Base-by-base conservation (phyloP, 2,329 filamentous ascomycete genomes). In the Hypocreales sp. region DNA sequence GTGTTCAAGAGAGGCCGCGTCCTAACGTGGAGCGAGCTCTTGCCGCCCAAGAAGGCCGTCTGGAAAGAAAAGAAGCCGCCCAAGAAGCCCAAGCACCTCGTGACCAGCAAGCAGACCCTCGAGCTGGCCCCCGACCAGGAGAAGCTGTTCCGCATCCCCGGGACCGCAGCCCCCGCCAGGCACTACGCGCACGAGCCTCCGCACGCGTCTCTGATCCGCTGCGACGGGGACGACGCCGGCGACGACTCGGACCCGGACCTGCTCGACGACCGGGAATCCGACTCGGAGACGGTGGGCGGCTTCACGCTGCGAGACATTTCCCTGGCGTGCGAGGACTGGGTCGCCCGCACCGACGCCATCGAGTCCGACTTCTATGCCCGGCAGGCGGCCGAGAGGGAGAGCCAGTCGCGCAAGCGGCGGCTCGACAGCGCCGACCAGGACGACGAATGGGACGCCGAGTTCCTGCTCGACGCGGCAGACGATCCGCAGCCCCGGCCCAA, bases 81-180 rank as follows among this genome's bases (percentile, higher is more conserved):
- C 2, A 92, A 84, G 51, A 75, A 74, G 22, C 81, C 84, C 1
- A 90, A 86, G 51, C 64, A 81, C 11, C 64, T 95, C 4, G 67
- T 84, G 5, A 83, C 84, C 0, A 86, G 79, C 13, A 98, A 98
- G 51, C 65, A 93, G 31, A 84, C 73, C 34, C 63, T 98, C 10
- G 90, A 98, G 34, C 60, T 95, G 19, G 79, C 81, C 3, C 66
- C 71, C 25, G 90, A 95, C 41, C 80, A 92, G 38, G 82, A 92
- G 49, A 83, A 84, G 40, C 63, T 68, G 15, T 98, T 95, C 48
- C 73, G 75, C 30, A 70, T 87, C n/a, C 64, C 72, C 1, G 74
- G 74, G 1, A 64, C 72, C 15, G 61, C 66, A 1, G 56, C 60
- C 4, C 44, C 51, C 8, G 67, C 72, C 24, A 67, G 71, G 25